Conservation (phyloP, 148 eudicot genomes). For the Hydrangea macrophylla region DNA sequence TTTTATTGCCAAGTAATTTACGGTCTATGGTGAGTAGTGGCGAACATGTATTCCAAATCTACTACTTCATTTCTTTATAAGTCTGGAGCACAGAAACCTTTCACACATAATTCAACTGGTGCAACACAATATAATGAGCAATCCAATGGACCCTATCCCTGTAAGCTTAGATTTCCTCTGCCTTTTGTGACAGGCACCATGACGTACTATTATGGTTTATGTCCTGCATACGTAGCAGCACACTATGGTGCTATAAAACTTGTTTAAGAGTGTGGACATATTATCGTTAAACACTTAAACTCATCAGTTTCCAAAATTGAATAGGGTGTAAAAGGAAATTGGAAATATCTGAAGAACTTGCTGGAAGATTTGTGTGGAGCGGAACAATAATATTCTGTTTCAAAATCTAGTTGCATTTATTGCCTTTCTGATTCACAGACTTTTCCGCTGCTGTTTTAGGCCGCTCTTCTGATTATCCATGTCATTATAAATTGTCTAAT, state of each 20-base stretch:
- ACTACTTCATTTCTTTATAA: no score
- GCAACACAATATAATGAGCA: background rate
- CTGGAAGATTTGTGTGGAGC: background rate
- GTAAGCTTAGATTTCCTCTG: no score
- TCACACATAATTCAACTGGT: background rate
- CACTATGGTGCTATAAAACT: background rate
- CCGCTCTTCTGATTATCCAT: background rate
- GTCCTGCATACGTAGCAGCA: background rate
- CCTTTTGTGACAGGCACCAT: no score
- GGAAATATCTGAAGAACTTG: background rate
- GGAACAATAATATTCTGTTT: background rate
- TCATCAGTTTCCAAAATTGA: background rate
- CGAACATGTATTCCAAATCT: background rate
- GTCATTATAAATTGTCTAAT: no score
- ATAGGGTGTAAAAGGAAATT: background rate
- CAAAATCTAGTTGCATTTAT: background rate
- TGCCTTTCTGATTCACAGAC: background rate
- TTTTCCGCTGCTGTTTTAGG: background rate
- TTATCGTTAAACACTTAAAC: no score
- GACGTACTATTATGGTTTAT: no score
- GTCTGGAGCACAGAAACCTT: background rate
- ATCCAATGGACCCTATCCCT: background rate
- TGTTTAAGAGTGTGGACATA: background rate
- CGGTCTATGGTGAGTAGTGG: background rate
- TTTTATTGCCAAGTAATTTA: background rate